phyloP scores from a whole-genome alignment of 306 rosid genomes.

The Quercus variabilis region DNA sequence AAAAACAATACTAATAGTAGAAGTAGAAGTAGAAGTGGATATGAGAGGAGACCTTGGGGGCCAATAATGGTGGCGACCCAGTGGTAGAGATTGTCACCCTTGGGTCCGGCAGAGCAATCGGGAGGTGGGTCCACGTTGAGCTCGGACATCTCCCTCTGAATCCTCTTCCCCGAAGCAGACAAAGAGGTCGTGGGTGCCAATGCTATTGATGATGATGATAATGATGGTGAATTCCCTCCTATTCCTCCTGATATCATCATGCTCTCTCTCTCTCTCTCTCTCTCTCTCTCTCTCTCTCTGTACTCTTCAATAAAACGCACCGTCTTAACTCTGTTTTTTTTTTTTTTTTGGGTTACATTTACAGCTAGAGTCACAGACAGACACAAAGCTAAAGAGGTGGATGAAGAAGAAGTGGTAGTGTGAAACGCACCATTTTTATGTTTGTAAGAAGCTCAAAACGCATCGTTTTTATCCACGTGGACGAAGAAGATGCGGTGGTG shows the following conservation, averaged over 20 bases:
- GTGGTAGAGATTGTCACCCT: constrained; percentile 91
- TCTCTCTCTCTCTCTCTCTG: no score
- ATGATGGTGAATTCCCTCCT: constrained; percentile 27
- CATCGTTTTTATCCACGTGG: no score
- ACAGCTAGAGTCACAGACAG: no score
- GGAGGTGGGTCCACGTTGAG: constrained; percentile 77
- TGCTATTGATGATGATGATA: constrained; percentile 2
- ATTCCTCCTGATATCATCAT: constrained; percentile 41
- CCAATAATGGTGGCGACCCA: constrained; percentile 93
- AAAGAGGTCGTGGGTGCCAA: constrained; percentile 1
- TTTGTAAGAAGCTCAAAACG: no score
- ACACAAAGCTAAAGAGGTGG: no score
- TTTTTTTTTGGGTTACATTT: no score
- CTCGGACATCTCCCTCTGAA: constrained; percentile 82
- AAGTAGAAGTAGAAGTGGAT: not conserved
- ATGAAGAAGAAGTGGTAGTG: no score
- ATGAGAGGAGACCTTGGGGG: constrained; percentile 43
- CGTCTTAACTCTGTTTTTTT: no score
- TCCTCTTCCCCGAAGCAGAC: constrained; percentile 82
- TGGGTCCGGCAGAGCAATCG: constrained; percentile 84
- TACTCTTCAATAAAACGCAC: no score
- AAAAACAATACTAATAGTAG: not conserved
- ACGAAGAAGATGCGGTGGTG: no score
- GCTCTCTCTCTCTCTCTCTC: not conserved
- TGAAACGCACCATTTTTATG: no score